A percentile compares a stretch with the other conserved stretches of the same genome.
These are phyloP conservation scores for Cercospora nicotianae DNA, from an alignment of 2,329 filamentous ascomycete genomes.

Conservation along the genomic window DNA sequence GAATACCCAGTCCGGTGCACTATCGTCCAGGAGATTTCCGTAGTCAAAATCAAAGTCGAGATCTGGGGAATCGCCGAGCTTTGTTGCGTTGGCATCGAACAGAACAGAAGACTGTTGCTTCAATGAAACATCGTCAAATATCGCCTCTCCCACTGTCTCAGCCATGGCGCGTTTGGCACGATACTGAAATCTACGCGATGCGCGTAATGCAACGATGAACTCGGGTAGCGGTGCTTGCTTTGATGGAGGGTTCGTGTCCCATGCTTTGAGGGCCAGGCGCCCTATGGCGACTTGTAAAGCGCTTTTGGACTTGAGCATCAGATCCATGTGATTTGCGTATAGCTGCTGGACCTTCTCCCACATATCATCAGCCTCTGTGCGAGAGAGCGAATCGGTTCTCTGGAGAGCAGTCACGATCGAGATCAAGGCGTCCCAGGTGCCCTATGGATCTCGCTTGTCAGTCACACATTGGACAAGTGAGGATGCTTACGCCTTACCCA, in stretches of 20 bases:
- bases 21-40: not conserved
- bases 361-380: conserved; percentile 27
- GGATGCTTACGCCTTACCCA: conserved; percentile 29
- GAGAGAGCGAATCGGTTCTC: conserved; percentile 19
- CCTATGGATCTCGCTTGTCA: not conserved
- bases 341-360: conserved; percentile 51
- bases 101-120: not conserved
- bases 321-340: conserved; percentile 46
- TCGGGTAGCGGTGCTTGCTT: not conserved
- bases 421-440: conserved; percentile 39
- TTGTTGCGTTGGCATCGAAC: conserved; percentile 8
- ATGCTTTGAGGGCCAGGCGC: conserved; percentile 48
- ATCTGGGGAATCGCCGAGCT: conserved; percentile 5
- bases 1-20: conserved; percentile 22
- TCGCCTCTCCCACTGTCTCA: not conserved
- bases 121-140: not conserved
- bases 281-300: conserved; percentile 47
- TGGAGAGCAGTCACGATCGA: conserved; percentile 41
- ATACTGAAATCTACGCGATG: not conserved
- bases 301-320: conserved; percentile 22
- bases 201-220: not conserved
- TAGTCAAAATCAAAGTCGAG: conserved; percentile 17
- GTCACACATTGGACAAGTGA: not conserved
- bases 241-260: conserved; percentile 37
- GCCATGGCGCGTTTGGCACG: not conserved